phyloP scores from a whole-genome alignment of 805 yeast species.

The Zygotorulaspora chibaensis region DNA sequence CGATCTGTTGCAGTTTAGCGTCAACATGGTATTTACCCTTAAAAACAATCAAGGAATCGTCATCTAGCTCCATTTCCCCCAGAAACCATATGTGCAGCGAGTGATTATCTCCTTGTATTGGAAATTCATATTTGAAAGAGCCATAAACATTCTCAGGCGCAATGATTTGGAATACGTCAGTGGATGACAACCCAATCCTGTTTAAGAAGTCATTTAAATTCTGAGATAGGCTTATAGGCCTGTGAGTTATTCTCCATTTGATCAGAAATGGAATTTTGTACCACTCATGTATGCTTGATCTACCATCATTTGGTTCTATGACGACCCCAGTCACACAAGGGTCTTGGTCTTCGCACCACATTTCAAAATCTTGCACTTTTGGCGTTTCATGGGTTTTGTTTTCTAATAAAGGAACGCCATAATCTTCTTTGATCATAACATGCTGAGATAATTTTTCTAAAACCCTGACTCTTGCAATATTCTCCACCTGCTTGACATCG shows the following conservation, averaged over 20 bases:
- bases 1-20: slow-evolving; percentile 29
- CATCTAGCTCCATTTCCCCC: slow-evolving; percentile 27
- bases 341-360: slow-evolving; percentile 34
- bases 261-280: slow-evolving; percentile 23
- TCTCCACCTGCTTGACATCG: slow-evolving; percentile 20
- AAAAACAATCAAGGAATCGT: slow-evolving; percentile 24
- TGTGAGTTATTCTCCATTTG: slow-evolving; percentile 27
- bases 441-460: slow-evolving; percentile 26
- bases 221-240: slow-evolving; percentile 20
- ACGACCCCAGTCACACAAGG: slow-evolving; percentile 29
- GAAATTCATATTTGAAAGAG: slow-evolving; percentile 29
- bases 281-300: slow-evolving; percentile 21
- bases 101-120: slow-evolving; percentile 24
- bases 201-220: slow-evolving; percentile 16
- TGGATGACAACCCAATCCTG: slow-evolving; percentile 21
- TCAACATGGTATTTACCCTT: slow-evolving; percentile 33
- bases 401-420: slow-evolving; percentile 30
- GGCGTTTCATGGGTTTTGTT: slow-evolving; percentile 19
- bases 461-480: slow-evolving; percentile 20
- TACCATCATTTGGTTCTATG: slow-evolving; percentile 18
- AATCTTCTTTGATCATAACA: slow-evolving; percentile 31
- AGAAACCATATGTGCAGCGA: slow-evolving; percentile 30
- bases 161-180: slow-evolving; percentile 25
- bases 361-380: slow-evolving; percentile 19
- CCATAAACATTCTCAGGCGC: slow-evolving; percentile 26